Base-by-base conservation (phyloP, 75 land plant genomes). In the Picea glauca region DNA sequence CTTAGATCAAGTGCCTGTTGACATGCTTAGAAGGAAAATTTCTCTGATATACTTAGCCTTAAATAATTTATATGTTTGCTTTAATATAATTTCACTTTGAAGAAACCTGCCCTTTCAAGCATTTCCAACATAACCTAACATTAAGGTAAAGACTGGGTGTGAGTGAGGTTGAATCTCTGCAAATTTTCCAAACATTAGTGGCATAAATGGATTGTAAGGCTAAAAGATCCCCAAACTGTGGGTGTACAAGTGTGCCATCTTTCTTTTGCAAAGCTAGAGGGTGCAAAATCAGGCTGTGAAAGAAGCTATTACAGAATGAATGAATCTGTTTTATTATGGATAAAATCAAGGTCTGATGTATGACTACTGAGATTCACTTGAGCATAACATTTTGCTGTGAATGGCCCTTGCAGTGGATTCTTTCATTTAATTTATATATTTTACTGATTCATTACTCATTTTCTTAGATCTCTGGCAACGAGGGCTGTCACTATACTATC, bases 391-490 rank as follows among this genome's bases (percentile, higher is more conserved):
- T 40, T 46, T 70, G 43, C 12, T 70, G 43, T 7, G 23, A 40
- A 70, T 70, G 35, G 33, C 18, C 11, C n/a, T 70, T 70, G 54
- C 23, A 20, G 31, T 18, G 20, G 50, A 70, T 18, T 70, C 6
- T 70, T n/a, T 2, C 21, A 13, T n/a, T 67, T n/a, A n/a, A 40
- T 0, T 67, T 78, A 43, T 50, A 46, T 7, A 67, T 78, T 30
- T 56, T 40, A 72, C 35, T 79, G 6, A 43, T 79, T 58, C 63
- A 20, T 70, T 75, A 60, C 66, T 58, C 33, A 14, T 58, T 72
- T 30, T 61, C 62, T 81, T 90, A 95, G 98, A 95, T 88, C 89
- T 95, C 62, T 95, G 98, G 98, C 98, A 95, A 77, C 86, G 98
- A 72, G 98, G 98, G 5, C 82, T 95, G 23, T 91, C 96, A 15